Base-by-base conservation (phyloP, 2,329 filamentous ascomycete genomes). In the Coleophoma crateriformis region DNA sequence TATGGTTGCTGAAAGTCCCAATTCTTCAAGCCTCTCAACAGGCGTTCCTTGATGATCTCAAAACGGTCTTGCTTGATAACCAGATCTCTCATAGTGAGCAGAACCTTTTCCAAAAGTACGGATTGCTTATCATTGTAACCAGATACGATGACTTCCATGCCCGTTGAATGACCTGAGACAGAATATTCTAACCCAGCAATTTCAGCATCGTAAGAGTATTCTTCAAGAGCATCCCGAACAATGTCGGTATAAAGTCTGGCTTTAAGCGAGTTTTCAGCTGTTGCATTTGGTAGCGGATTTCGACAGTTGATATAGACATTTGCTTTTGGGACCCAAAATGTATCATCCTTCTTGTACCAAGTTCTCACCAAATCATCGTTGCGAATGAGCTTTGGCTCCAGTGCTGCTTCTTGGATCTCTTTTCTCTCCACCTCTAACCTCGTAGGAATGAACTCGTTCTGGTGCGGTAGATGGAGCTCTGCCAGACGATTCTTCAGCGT, bases 291-390 rank as follows among this genome's bases (percentile, higher is more conserved):
- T 42, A 95, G 70, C 0, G 90, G 87, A 51, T 85, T 95, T 59
- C 85, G 82, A 57, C 95, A 77, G 58, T 85, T 89, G 55, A 96
- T 81, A 56, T 90, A 81, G 15, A 97, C 74, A 51, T 90, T 94
- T 3, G 89, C 94, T 67, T 95, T 96, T 8, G 94, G 94, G 10
- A 97, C 94, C 91, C 92, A 97, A 69, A 97, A 99, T 0, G 85
- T 90, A 60, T 99, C 94, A 61, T 99, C 94, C 70, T 97, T 97
- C 75, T 99, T 99, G 75, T 85, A 96, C 94, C 94, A 99, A 3
- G 89, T 86, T 32, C 91, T 84, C 1, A 88, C 84, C 33, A 83
- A 73, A 6, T 84, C 77, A 58, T 96, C 92, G 60, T 95, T 90
- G 57, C 91, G 84, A 54, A 99, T 85, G 20, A 99, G 75, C 53